Percentiles rank a stretch among this genome's conserved stretches.
phyloP scores from a whole-genome alignment of 148 eudicot genomes.

The Polygonum aviculare region DNA sequence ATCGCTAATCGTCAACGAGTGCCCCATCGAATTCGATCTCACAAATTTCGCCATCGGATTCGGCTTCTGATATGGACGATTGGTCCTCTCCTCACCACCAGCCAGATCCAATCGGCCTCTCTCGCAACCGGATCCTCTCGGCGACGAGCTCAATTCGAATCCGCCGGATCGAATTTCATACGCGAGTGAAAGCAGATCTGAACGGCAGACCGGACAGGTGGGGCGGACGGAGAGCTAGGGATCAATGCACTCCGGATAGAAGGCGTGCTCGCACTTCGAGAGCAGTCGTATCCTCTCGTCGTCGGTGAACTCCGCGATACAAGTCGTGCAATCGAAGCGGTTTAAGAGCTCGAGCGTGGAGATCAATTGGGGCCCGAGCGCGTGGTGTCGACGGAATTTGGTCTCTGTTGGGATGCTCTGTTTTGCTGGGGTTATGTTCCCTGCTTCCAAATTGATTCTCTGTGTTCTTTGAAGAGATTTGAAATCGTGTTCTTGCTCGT shows the following conservation, averaged over 20 bases:
- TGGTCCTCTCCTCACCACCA: not conserved
- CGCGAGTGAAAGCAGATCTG: slow-evolving; percentile 3
- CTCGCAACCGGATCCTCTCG: not conserved
- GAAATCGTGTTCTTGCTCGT: not conserved
- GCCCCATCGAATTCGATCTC: slow-evolving; percentile 10
- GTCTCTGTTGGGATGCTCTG: slow-evolving; percentile 22
- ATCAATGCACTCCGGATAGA: slow-evolving; percentile 41
- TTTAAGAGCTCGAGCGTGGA: slow-evolving; percentile 58
- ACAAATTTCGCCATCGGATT: not conserved
- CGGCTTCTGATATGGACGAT: not conserved
- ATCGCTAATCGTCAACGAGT: not conserved
- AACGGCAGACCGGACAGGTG: slow-evolving; percentile 38
- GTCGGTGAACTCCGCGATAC: slow-evolving; percentile 30
- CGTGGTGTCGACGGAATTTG: slow-evolving; percentile 23
- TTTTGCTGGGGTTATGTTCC: slow-evolving; percentile 30
- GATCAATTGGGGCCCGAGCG: slow-evolving; percentile 27
- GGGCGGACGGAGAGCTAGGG: slow-evolving; percentile 31
- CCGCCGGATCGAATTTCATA: not conserved
- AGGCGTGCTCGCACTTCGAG: slow-evolving; percentile 42
- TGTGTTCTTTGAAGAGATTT: slow-evolving; percentile 19
- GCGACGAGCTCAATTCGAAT: not conserved
- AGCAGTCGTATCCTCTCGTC: slow-evolving; percentile 28
- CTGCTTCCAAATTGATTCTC: slow-evolving; percentile 35
- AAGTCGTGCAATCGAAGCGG: slow-evolving; percentile 9
- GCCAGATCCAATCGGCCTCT: not conserved